phyloP scores from a whole-genome alignment of 306 rosid genomes.

The Pyrus bretschneideri region DNA sequence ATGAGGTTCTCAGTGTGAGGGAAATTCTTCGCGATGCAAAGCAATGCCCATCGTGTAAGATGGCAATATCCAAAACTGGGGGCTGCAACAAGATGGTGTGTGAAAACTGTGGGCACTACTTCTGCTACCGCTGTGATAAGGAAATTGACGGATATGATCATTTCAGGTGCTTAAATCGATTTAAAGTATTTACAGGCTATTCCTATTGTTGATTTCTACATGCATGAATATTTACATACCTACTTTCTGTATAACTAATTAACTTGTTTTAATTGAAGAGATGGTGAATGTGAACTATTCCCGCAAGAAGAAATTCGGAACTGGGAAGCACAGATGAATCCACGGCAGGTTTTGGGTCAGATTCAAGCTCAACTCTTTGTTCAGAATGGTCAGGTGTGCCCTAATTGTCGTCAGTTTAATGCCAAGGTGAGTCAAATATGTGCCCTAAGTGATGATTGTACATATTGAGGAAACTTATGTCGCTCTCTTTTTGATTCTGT shows the following conservation, averaged over 20 bases:
- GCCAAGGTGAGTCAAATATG: conserved; percentile 60
- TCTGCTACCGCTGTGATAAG: conserved; percentile 81
- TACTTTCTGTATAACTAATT: conserved; percentile 15
- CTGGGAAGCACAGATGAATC: conserved; percentile 66
- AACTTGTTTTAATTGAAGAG: conserved; percentile 33
- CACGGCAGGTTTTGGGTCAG: conserved; percentile 56
- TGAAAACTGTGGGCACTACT: conserved; percentile 62
- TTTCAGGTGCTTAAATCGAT: conserved; percentile 47
- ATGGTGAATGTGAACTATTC: conserved; percentile 66
- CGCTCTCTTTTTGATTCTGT: background rate
- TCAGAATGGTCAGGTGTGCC: conserved; percentile 45
- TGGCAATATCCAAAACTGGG: conserved; percentile 71
- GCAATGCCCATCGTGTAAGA: conserved; percentile 76
- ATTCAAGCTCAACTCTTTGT: conserved; percentile 46
- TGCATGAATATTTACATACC: conserved; percentile 2
- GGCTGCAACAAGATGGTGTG: conserved; percentile 97
- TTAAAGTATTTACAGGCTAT: conserved; percentile 3
- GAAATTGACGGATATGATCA: conserved; percentile 64
- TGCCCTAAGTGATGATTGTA: background rate
- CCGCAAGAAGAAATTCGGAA: conserved; percentile 50
- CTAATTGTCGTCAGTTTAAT: conserved; percentile 76
- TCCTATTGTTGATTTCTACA: conserved; percentile 15
- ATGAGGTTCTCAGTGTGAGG: conserved; percentile 69
- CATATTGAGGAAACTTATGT: background rate
- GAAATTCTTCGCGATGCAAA: conserved; percentile 73